Base-by-base conservation (phyloP, 345 rosid genomes). In the Ceriops tagal region DNA sequence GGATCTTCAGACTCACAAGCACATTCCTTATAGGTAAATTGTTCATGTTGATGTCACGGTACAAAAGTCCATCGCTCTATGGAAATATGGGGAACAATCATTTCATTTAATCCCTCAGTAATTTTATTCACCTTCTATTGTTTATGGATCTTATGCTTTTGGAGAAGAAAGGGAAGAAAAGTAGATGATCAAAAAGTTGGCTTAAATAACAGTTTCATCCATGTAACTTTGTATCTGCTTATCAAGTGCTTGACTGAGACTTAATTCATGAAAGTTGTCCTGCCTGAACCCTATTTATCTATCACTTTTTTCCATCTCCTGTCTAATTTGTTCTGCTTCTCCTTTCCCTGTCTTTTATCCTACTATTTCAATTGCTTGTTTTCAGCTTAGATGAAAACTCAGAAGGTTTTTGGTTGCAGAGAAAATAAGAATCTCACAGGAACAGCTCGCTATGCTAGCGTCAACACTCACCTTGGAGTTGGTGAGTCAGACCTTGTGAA, bases 401-500 rank as follows among this genome's bases (percentile, higher is more conserved):
- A 35, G 53, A 62, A 11, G 21, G 34, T 65, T 65, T 59, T 78
- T 65, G 53, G 43, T 79, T 72, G 19, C 81, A 95, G 99, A 81
- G 99, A 95, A 82, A 95, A 92, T 79, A 95, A 92, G 87, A 87
- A 92, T 80, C 96, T 92, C 64, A 92, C 96, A 22, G 99, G 97
- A 77, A 95, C 99, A 35, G 97, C 99, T 68, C 90, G 93, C 58
- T 95, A 92, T 82, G 97, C 97, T 62, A 91, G 98, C 82, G 93
- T 91, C 69, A 93, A 93, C 72, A 91, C 98, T 71, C 98, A 93
- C 84, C 96, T 87, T 67, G 98, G 96, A 78, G 88, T 95, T 81
- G 99, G 99, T 92, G 64, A 77, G 89, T 61, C 34, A 21, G 43
- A 39, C 58, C n/a, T 49, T 53, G 8, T 47, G 19, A 62, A 62